These are phyloP conservation scores for Acanthamoeba divionensis DNA, from an alignment of 208 protist genomes.

Conservation along the genomic window DNA sequence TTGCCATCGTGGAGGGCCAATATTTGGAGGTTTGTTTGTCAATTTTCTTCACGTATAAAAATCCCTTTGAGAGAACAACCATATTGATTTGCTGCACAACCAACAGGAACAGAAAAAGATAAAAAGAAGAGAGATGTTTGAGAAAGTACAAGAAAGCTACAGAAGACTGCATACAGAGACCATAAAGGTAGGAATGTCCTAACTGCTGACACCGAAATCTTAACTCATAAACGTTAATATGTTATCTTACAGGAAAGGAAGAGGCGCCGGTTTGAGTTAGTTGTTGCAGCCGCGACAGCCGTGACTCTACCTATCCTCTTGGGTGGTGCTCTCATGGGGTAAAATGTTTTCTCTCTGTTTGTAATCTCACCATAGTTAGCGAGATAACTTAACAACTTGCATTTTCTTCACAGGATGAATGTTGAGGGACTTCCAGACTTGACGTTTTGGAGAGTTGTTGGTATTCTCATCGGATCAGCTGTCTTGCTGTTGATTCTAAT, in stretches of 20 bases:
- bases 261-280: neutral
- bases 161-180: neutral
- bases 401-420: neutral
- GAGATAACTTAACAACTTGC: neutral
- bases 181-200: neutral
- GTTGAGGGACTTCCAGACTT: neutral
- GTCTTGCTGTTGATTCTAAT: neutral
- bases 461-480: neutral
- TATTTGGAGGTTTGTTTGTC: neutral
- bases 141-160: neutral
- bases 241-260: too few relatives aligned
- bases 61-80: neutral
- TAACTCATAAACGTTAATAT: too few relatives aligned
- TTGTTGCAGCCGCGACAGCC: neutral
- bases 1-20: slow-evolving; percentile 8
- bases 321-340: neutral
- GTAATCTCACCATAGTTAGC: too few relatives aligned
- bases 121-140: slow-evolving; percentile 13
- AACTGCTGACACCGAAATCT: too few relatives aligned
- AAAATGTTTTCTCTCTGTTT: neutral
- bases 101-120: slow-evolving; percentile 40
- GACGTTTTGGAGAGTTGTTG: neutral
- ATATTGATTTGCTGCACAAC: neutral
- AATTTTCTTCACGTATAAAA: neutral
- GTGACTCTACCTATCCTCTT: slow-evolving; percentile 23